phyloP scores from a whole-genome alignment of 2,329 filamentous ascomycete species.

The Monilinia fructicola region DNA sequence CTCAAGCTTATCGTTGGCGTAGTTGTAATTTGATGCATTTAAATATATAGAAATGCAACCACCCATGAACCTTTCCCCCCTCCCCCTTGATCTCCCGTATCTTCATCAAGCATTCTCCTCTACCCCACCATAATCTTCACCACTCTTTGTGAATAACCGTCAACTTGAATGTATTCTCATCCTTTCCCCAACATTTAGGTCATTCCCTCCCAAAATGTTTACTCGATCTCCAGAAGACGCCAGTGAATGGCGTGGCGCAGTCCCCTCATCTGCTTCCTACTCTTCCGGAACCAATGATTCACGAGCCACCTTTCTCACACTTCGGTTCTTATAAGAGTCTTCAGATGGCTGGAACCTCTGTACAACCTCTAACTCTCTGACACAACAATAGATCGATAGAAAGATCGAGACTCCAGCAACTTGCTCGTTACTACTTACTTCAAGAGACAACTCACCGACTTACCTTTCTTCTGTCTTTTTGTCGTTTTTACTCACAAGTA shows the following conservation, averaged over 20 bases:
- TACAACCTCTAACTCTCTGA: neutral
- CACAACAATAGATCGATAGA: neutral
- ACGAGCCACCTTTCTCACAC: slow-evolving; percentile 4
- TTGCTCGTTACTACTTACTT: neutral
- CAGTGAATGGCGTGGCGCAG: slow-evolving; percentile 17
- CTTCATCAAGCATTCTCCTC: neutral
- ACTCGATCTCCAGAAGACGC: neutral
- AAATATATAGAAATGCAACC: neutral
- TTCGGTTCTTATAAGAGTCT: slow-evolving; percentile 7
- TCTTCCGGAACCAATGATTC: neutral
- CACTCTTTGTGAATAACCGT: neutral
- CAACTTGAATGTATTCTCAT: neutral
- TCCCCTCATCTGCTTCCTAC: neutral
- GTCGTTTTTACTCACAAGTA: neutral
- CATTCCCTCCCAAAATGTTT: neutral
- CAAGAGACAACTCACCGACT: neutral
- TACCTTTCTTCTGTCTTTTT: slow-evolving; percentile 10
- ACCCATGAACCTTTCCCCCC: neutral
- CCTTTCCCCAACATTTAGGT: neutral
- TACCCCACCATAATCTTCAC: neutral
- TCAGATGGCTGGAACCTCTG: neutral
- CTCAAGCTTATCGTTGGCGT: no score
- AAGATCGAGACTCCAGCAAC: neutral
- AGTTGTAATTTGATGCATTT: neutral
- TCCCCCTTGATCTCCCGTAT: neutral